A percentile compares a stretch with the other conserved stretches of the same genome.
These are phyloP conservation scores for Crithidia bombi DNA, from an alignment of 208 protist genomes.

Conservation along the genomic window DNA sequence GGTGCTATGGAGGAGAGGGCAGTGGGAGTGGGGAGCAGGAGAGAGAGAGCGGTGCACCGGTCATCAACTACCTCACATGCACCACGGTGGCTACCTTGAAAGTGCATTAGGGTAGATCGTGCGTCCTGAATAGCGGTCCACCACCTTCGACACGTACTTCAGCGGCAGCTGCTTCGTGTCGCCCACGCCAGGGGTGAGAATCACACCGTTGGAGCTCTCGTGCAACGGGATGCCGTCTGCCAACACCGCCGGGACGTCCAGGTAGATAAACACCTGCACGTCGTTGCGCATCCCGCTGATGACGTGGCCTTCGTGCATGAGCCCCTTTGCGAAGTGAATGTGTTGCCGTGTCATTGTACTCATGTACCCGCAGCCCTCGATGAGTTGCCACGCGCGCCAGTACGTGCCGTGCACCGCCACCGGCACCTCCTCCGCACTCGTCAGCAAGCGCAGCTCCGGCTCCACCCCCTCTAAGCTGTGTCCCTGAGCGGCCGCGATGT, in stretches of 20 bases:
- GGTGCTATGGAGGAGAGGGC: too few relatives aligned
- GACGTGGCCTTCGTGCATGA: slow-evolving; percentile 49
- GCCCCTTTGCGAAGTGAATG: slow-evolving; percentile 91
- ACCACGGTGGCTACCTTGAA: neutral
- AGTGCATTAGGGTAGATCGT: slow-evolving; percentile 20
- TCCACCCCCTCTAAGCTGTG: slow-evolving; percentile 74
- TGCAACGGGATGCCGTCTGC: slow-evolving; percentile 71
- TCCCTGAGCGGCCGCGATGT: slow-evolving; percentile 84
- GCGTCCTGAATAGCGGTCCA: slow-evolving; percentile 48
- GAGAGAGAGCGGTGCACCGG: too few relatives aligned
- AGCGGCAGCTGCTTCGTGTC: slow-evolving; percentile 65
- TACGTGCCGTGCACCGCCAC: slow-evolving; percentile 87
- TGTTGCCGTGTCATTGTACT: slow-evolving; percentile 84
- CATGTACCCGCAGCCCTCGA: slow-evolving; percentile 74
- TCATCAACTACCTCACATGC: too few relatives aligned
- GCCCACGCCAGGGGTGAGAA: slow-evolving; percentile 82
- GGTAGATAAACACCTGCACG: slow-evolving; percentile 75
- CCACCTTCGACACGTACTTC: slow-evolving; percentile 66
- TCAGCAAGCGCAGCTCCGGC: slow-evolving; percentile 60
- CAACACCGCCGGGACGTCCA: slow-evolving; percentile 69
- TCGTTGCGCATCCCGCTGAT: slow-evolving; percentile 86
- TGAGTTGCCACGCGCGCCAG: slow-evolving; percentile 55
- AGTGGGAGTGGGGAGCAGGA: too few relatives aligned
- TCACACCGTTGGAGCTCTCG: slow-evolving; percentile 85
- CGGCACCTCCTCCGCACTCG: slow-evolving; percentile 31